Evolutionary conservation across 805 yeast species (phyloP).

Genomic region (Maudiozyma serrabonitensis): DNA sequence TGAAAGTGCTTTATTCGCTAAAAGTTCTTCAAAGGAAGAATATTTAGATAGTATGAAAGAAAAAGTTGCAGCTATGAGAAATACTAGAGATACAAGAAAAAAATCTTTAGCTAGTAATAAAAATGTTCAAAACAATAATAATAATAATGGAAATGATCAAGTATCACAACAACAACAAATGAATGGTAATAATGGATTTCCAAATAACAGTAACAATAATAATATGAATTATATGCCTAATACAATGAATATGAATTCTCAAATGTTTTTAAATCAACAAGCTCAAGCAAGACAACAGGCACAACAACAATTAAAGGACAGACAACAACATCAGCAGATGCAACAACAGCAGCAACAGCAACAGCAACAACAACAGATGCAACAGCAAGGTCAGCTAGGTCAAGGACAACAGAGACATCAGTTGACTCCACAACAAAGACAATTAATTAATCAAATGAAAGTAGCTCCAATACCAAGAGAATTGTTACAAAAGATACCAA

Average conservation of each 20-base stretch:
- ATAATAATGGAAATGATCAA: background rate
- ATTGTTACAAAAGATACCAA: constrained; percentile 20
- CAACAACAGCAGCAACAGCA: constrained; percentile 15
- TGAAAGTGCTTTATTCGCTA: constrained; percentile 54
- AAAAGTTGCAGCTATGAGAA: constrained; percentile 34
- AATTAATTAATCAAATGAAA: constrained; percentile 40
- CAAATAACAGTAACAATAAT: constrained; percentile 7
- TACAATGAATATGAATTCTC: constrained; percentile 27
- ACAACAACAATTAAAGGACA: constrained; percentile 35
- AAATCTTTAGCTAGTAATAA: constrained; percentile 8
- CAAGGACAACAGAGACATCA: constrained; percentile 19
- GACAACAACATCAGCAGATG: constrained; percentile 13
- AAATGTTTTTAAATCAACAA: constrained; percentile 37
- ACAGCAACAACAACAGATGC: constrained; percentile 18
- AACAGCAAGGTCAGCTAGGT: constrained; percentile 30
- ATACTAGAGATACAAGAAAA: constrained; percentile 23
- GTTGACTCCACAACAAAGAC: constrained; percentile 17
- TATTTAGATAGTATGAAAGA: constrained; percentile 43
- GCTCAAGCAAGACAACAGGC: constrained; percentile 45
- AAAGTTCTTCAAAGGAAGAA: constrained; percentile 43
- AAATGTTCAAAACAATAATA: background rate
- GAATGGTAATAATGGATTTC: background rate
- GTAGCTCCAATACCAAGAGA: constrained; percentile 46
- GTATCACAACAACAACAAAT: constrained; percentile 20
- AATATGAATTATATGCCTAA: constrained; percentile 8